Percentiles rank a stretch among this genome's conserved stretches.
Conservation (phyloP, 495 filamentous ascomycete genomes). For the Neurospora sp. region DNA sequence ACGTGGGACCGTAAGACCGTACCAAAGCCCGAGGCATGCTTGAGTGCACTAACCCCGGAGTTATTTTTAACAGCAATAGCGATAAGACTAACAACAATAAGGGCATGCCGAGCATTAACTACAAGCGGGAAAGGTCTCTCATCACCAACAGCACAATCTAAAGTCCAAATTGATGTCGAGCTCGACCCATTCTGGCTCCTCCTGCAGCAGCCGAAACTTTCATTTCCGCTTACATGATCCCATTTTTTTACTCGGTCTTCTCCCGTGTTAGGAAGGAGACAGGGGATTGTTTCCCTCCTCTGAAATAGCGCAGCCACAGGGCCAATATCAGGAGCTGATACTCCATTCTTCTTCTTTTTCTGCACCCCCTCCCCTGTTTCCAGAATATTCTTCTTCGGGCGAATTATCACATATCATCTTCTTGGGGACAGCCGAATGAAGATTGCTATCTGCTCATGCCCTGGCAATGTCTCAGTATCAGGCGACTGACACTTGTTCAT, state of each 20-base stretch:
- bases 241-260: no score
- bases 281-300: not conserved
- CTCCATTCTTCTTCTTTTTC: not conserved
- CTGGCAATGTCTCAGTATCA: not conserved
- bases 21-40: not conserved
- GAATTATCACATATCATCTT: not conserved
- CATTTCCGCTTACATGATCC: not conserved
- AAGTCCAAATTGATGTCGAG: not conserved
- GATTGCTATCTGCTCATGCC: not conserved
- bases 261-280: not conserved
- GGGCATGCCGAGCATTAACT: not conserved
- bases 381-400: not conserved
- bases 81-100: not conserved
- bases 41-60: not conserved
- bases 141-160: not conserved
- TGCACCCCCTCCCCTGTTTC: not conserved
- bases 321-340: not conserved
- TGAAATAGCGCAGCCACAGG: not conserved
- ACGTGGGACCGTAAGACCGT: not conserved
- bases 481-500: not conserved
- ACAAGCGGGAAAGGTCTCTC: not conserved
- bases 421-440: not conserved
- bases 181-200: not conserved
- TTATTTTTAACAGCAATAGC: not conserved
- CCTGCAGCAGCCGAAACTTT: not conserved